Percentiles rank a stretch among this genome's conserved stretches.
These are phyloP conservation scores for Hypoxylon rickii DNA, from an alignment of 495 filamentous ascomycete genomes.

Conservation along the genomic window DNA sequence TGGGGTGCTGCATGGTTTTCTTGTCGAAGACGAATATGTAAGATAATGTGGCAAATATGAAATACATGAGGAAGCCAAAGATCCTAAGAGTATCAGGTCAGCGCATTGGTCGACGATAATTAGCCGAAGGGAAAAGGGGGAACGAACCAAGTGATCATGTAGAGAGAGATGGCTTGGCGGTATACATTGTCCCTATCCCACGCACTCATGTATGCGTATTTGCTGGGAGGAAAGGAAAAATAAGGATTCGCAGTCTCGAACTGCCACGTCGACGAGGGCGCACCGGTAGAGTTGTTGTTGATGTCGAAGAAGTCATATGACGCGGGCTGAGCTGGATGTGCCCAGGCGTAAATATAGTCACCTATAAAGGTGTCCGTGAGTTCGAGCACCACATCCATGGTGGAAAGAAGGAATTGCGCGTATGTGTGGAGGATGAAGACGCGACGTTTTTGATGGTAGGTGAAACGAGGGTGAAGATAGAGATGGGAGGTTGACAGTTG, in stretches of 20 bases:
- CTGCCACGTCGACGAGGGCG: conserved; percentile 52
- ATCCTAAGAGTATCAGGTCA: conserved; percentile 58
- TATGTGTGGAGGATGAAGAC: too few relatives aligned
- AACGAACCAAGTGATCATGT: conserved; percentile 81
- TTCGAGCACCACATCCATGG: conserved; percentile 93
- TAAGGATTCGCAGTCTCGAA: conserved; percentile 76
- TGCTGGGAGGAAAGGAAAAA: conserved; percentile 69
- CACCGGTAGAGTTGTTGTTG: conserved; percentile 43
- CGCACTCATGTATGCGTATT: conserved; percentile 80
- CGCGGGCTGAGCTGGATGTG: conserved; percentile 64
- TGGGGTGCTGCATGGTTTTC: conserved; percentile 83
- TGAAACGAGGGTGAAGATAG: too few relatives aligned
- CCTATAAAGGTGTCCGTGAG: conserved; percentile 80
- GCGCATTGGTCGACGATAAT: too few relatives aligned
- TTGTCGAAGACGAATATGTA: conserved; percentile 96
- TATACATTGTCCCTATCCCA: conserved; percentile 81
- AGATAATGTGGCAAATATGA: conserved; percentile 78
- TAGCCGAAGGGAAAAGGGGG: too few relatives aligned
- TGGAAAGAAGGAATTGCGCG: conserved; percentile 18
- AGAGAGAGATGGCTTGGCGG: conserved; percentile 77
- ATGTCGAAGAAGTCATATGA: conserved; percentile 49
- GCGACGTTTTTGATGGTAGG: too few relatives aligned
- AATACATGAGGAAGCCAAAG: conserved; percentile 84
- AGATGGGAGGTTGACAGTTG: conserved; percentile 1
- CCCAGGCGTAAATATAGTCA: conserved; percentile 76